These are phyloP conservation scores for Alternaria atra DNA, from an alignment of 2,329 filamentous ascomycete genomes.

Conservation along the genomic window DNA sequence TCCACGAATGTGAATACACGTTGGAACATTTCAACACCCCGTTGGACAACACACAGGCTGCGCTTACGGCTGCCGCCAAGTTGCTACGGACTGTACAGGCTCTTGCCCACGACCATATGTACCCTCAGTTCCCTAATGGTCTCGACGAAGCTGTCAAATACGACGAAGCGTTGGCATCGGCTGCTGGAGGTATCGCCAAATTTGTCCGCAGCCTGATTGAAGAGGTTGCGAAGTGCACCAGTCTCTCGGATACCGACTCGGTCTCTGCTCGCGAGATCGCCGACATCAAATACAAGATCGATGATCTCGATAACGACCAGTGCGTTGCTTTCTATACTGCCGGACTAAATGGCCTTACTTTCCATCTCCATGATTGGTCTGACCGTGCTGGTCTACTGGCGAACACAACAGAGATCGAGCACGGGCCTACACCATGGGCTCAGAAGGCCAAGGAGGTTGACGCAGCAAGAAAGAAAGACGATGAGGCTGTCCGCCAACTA, in stretches of 20 bases:
- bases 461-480: conserved; percentile 79
- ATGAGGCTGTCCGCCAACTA: conserved; percentile 87
- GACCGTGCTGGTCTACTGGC: conserved; percentile 62
- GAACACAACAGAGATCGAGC: conserved; percentile 68
- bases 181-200: conserved; percentile 21
- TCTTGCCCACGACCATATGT: conserved; percentile 37
- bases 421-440: conserved; percentile 80
- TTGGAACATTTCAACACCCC: conserved; percentile 29
- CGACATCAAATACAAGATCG: conserved; percentile 11
- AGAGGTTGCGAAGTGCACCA: conserved; percentile 16
- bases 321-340: conserved; percentile 9
- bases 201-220: conserved; percentile 28
- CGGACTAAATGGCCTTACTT: conserved; percentile 6
- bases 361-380: conserved; percentile 62
- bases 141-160: conserved; percentile 31
- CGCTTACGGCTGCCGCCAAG: conserved; percentile 29
- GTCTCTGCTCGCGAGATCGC: conserved; percentile 7
- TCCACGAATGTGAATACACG: conserved; percentile 54
- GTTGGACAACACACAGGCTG: conserved; percentile 25
- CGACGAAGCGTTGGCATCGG: conserved; percentile 28
- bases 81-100: conserved; percentile 33
- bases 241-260: conserved; percentile 10
- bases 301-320: conserved; percentile 17
- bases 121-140: conserved; percentile 35
- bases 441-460: conserved; percentile 82